These are phyloP conservation scores for Orbilia brochopaga DNA, from an alignment of 2,329 filamentous ascomycete species.

Conservation along the genomic window DNA sequence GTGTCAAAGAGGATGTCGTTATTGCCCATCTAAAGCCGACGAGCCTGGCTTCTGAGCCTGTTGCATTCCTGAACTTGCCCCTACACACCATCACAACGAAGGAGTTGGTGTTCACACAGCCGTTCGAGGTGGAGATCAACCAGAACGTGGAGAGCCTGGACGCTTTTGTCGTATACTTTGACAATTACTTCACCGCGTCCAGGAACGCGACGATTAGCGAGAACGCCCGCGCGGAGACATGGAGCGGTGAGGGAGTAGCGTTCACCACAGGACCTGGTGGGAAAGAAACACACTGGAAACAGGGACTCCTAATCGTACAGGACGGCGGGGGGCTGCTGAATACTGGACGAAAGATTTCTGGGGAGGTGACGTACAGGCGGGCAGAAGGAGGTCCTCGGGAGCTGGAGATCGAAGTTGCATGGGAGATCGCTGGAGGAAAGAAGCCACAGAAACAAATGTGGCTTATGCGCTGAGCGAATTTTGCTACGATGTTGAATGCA, in stretches of 20 bases:
- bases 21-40: constrained; percentile 72
- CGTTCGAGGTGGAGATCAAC: constrained; percentile 69
- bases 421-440: constrained; percentile 63
- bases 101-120: constrained; percentile 76
- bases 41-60: constrained; percentile 67
- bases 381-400: constrained; percentile 73
- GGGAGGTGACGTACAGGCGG: constrained; percentile 73
- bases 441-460: constrained; percentile 62
- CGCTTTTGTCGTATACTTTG: constrained; percentile 90
- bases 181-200: constrained; percentile 82
- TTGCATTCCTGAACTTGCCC: constrained; percentile 75
- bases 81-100: constrained; percentile 73
- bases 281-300: constrained; percentile 87
- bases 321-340: constrained; percentile 62
- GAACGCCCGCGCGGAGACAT: constrained; percentile 67
- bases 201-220: constrained; percentile 62
- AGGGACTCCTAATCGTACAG: constrained; percentile 76
- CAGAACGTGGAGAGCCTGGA: constrained; percentile 74
- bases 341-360: constrained; percentile 67
- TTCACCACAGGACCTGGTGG: constrained; percentile 84
- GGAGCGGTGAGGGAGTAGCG: constrained; percentile 69
- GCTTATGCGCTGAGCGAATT: constrained; percentile 22
- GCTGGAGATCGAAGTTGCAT: constrained; percentile 69
- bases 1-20: constrained; percentile 80
- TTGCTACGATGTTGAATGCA: no score